Evolutionary conservation across 2,329 filamentous ascomycete genomes (phyloP).

Genomic region (Colletotrichum euphorbiae): DNA sequence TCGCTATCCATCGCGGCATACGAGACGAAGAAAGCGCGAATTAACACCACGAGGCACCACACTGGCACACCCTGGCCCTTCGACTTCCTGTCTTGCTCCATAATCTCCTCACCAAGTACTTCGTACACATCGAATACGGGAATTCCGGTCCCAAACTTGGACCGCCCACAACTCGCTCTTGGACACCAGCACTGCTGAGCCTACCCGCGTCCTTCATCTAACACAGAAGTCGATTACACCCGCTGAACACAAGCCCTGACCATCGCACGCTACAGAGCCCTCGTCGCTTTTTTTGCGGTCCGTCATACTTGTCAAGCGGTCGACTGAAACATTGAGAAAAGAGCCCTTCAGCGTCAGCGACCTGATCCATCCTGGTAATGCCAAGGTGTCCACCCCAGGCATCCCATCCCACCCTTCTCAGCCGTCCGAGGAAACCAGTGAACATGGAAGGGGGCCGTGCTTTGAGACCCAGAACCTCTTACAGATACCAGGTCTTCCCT

Average conservation of each 20-base stretch:
- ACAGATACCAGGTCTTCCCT: neutral
- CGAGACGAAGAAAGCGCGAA: conserved; percentile 26
- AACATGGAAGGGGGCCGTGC: conserved; percentile 16
- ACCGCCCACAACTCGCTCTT: conserved; percentile 20
- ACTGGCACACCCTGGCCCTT: neutral
- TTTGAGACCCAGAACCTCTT: conserved; percentile 19
- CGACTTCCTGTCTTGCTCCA: conserved; percentile 5
- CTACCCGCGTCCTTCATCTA: neutral
- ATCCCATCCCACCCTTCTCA: conserved; percentile 29
- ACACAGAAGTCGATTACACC: neutral
- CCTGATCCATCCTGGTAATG: conserved; percentile 33
- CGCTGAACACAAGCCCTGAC: neutral
- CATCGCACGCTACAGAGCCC: neutral
- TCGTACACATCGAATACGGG: neutral
- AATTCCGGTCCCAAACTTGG: conserved; percentile 10
- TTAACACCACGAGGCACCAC: conserved; percentile 9
- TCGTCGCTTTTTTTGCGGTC: conserved; percentile 4
- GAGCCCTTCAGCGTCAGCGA: conserved; percentile 22
- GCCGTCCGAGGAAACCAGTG: conserved; percentile 13
- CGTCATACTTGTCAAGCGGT: conserved; percentile 32
- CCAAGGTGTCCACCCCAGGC: conserved; percentile 18
- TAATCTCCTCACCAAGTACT: conserved; percentile 6
- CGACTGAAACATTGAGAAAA: conserved; percentile 26
- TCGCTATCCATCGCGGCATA: conserved; percentile 6
- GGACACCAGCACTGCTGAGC: neutral